Evolutionary conservation across 176 grass and related monocot species (phyloP).

Genomic region (Cenchrus americanus): DNA sequence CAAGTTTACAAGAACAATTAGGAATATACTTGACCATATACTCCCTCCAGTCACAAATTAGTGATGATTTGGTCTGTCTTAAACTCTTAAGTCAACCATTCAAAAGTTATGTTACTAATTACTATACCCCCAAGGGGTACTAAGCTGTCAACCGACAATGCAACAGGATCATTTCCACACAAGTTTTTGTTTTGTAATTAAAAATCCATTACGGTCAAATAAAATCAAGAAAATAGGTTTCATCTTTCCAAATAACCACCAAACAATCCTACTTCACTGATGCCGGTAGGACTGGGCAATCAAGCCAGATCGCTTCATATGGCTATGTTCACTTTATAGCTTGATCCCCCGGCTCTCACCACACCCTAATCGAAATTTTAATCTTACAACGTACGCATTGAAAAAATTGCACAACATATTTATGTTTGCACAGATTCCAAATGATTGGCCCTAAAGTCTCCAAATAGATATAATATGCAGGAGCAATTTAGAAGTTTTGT

Average conservation of each 20-base stretch:
- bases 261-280: not conserved
- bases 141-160: not conserved
- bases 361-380: not conserved
- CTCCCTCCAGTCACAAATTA: no score
- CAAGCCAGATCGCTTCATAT: not conserved
- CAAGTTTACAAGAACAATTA: not conserved
- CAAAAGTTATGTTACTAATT: no score
- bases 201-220: not conserved
- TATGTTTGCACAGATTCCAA: conserved; percentile 6
- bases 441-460: conserved; percentile 11
- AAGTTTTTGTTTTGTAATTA: not conserved
- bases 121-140: no score
- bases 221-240: not conserved
- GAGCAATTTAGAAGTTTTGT: conserved; percentile 2
- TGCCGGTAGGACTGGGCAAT: not conserved
- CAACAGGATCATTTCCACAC: not conserved
- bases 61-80: no score
- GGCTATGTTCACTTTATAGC: not conserved
- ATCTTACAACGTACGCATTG: not conserved
- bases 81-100: no score
- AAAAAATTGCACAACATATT: not conserved
- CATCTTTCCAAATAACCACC: not conserved
- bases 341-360: not conserved
- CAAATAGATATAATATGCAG: conserved; percentile 2
- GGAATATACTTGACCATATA: not conserved